phyloP scores from a whole-genome alignment of 495 filamentous ascomycete genomes.

The Cercophora scortea region DNA sequence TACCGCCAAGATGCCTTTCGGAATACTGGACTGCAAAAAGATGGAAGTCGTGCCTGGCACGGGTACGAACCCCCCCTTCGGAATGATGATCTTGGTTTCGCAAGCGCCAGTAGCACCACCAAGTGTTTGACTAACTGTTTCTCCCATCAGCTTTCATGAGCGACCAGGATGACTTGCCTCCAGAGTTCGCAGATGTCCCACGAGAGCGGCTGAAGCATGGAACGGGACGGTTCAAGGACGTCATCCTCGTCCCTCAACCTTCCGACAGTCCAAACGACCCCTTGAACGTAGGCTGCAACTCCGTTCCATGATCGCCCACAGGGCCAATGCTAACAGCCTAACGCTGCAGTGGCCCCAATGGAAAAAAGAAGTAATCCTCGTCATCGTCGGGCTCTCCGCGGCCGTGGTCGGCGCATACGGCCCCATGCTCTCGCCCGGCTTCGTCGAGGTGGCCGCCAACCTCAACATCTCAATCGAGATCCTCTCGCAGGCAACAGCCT shows the following conservation, averaged over 20 bases:
- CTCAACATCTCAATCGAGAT: conserved; percentile 26
- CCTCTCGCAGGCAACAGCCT: conserved; percentile 29
- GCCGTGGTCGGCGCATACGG: conserved; percentile 49
- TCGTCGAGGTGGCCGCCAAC: conserved; percentile 29
- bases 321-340: not conserved
- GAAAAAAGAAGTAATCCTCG: conserved; percentile 45
- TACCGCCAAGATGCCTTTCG: conserved; percentile 28
- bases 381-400: conserved; percentile 46
- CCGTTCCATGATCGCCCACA: not conserved
- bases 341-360: conserved; percentile 17
- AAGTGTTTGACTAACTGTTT: no score
- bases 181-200: conserved; percentile 33
- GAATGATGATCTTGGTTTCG: not conserved
- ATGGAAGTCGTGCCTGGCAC: conserved; percentile 43
- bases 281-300: conserved; percentile 30
- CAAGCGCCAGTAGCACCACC: no score
- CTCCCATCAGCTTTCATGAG: conserved; percentile 30
- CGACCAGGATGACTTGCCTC: conserved; percentile 36
- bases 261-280: conserved; percentile 49
- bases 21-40: conserved; percentile 34
- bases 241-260: conserved; percentile 48
- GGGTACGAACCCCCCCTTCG: conserved; percentile 20
- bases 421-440: conserved; percentile 46
- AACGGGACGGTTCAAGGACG: conserved; percentile 34
- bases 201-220: conserved; percentile 42